A percentile compares a stretch with the other conserved stretches of the same genome.
Conservation (phyloP, 148 eudicot genomes). For the Vaccinium darrowii region DNA sequence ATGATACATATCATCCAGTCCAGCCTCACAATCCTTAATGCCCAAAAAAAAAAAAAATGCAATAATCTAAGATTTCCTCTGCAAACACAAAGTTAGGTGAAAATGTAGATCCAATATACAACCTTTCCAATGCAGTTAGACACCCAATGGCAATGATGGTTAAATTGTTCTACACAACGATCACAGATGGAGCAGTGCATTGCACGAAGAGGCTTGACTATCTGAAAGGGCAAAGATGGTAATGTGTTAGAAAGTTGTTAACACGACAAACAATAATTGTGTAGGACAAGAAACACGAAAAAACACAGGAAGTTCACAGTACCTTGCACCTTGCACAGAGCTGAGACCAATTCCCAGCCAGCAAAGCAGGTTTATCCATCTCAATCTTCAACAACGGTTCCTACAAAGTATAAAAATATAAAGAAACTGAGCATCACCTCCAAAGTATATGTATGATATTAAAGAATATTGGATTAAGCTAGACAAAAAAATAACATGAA, state of each 20-base stretch:
- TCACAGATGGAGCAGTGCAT: conserved; percentile 98
- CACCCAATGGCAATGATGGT: conserved; percentile 99
- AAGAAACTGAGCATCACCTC: not conserved
- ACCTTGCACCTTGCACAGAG: conserved; percentile 99
- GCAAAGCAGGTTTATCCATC: conserved; percentile 73
- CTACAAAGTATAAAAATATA: conserved; percentile 31
- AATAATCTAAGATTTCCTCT: not conserved
- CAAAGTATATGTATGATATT: not conserved
- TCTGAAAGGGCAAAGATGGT: conserved; percentile 39
- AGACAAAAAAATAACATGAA: not conserved
- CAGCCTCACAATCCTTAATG: not conserved
- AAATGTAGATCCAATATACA: conserved; percentile 19
- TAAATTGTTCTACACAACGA: conserved; percentile 99
- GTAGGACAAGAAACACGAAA: not conserved
- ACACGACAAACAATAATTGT: conserved; percentile 1
- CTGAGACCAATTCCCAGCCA: conserved; percentile 98
- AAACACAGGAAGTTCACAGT: conserved; percentile 8
- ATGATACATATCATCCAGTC: not conserved
- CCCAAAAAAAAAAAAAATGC: not conserved
- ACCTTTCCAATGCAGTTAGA: conserved; percentile 99
- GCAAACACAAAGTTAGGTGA: not conserved
- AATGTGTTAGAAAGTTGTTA: not conserved
- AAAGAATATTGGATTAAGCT: not conserved
- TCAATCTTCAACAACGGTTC: conserved; percentile 91
- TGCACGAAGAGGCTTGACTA: conserved; percentile 96